phyloP scores from a whole-genome alignment of 331 rosid species.

The Rosa hybrid region DNA sequence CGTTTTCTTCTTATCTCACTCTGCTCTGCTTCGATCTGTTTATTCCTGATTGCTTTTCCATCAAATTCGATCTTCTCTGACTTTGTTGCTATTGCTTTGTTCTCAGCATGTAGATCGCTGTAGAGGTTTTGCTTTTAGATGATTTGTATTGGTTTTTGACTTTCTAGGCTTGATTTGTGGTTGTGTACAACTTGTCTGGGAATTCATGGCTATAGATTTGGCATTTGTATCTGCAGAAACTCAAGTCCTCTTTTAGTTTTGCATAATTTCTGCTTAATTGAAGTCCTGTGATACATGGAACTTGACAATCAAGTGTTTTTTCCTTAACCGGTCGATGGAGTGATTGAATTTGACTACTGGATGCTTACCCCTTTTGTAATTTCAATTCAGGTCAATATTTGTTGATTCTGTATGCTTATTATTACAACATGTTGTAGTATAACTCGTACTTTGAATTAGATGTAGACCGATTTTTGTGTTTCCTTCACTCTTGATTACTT shows the following conservation, averaged over 20 bases:
- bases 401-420: background rate
- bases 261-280: background rate
- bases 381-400: background rate
- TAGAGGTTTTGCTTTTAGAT: background rate
- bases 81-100: background rate
- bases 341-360: constrained; percentile 5
- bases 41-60: background rate
- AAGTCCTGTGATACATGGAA: background rate
- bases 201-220: background rate
- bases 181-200: background rate
- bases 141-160: background rate
- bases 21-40: constrained; percentile 17
- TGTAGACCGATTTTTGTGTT: constrained; percentile 18
- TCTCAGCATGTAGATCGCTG: constrained; percentile 29
- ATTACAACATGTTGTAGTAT: constrained; percentile 5
- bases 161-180: constrained; percentile 5
- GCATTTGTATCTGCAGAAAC: background rate
- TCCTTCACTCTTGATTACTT: constrained; percentile 53
- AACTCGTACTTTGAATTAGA: background rate
- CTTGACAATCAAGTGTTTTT: background rate
- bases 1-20: no score
- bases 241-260: background rate
- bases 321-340: background rate
- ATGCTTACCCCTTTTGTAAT: background rate
- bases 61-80: constrained; percentile 8